These are phyloP conservation scores for Aspergillus cristatus DNA, from an alignment of 495 filamentous ascomycete species.

Conservation along the genomic window DNA sequence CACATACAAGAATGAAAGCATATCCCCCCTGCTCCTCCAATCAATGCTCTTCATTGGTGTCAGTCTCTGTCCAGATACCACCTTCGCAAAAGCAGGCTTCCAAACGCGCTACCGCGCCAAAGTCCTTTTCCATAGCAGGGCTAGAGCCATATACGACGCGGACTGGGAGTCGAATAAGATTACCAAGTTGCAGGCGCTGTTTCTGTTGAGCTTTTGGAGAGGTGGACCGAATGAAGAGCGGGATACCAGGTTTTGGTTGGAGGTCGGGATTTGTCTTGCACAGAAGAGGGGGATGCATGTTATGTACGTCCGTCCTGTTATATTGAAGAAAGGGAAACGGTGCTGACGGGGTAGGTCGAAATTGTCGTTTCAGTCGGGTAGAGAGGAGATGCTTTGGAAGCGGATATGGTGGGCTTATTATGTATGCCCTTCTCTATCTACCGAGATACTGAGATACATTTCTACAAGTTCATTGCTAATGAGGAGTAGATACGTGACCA, in stretches of 20 bases:
- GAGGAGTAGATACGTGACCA: slow-evolving; percentile 29
- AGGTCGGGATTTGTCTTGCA: slow-evolving; percentile 28
- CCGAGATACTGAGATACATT: too few species aligned
- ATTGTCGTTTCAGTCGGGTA: slow-evolving; percentile 21
- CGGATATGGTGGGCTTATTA: slow-evolving; percentile 43
- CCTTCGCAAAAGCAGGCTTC: slow-evolving; percentile 21
- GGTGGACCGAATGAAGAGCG: slow-evolving; percentile 30
- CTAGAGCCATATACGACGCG: slow-evolving; percentile 36
- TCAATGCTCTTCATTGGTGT: slow-evolving; percentile 36
- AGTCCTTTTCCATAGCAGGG: slow-evolving; percentile 29
- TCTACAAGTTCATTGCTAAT: too few species aligned
- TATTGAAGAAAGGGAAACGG: not conserved
- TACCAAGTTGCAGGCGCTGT: slow-evolving; percentile 28
- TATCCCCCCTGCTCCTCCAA: slow-evolving; percentile 32
- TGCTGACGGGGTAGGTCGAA: slow-evolving; percentile 23
- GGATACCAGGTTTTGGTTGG: slow-evolving; percentile 36
- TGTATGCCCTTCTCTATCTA: too few species aligned
- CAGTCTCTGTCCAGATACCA: slow-evolving; percentile 28
- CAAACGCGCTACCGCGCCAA: slow-evolving; percentile 29
- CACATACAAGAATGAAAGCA: slow-evolving; percentile 16
- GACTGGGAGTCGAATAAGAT: slow-evolving; percentile 33
- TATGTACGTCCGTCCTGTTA: slow-evolving; percentile 18
- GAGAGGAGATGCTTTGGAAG: slow-evolving; percentile 30
- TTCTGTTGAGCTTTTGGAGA: slow-evolving; percentile 37
- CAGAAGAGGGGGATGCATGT: slow-evolving; percentile 40